These are phyloP conservation scores for Fagopyrum esculentum DNA, from an alignment of 148 eudicot genomes.

Conservation along the genomic window DNA sequence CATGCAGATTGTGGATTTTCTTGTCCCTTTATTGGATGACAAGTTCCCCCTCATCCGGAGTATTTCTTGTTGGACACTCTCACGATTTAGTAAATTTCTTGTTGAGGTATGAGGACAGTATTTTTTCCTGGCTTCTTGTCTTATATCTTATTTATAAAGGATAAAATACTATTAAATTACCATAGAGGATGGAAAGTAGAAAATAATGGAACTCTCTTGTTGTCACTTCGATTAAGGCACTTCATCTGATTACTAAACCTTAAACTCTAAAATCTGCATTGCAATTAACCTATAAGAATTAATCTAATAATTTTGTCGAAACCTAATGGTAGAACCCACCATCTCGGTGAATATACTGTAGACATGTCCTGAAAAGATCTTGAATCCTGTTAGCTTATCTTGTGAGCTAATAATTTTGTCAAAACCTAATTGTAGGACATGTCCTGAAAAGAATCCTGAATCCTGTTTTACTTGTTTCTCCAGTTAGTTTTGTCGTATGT, in stretches of 20 bases:
- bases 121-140: background rate
- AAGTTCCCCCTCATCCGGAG: slow-evolving; percentile 94
- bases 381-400: background rate
- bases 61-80: slow-evolving; percentile 95
- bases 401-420: background rate
- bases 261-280: background rate
- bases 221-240: background rate
- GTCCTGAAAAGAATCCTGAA: background rate
- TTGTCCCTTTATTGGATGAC: slow-evolving; percentile 87
- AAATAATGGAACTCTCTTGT: background rate
- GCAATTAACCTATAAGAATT: background rate
- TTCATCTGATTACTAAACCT: background rate
- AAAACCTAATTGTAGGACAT: background rate
- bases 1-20: slow-evolving; percentile 71
- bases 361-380: background rate
- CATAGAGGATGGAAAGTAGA: background rate
- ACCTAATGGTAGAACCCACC: background rate
- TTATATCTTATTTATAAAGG: background rate
- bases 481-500: background rate
- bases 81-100: slow-evolving; percentile 87
- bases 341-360: too few relatives aligned
- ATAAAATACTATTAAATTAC: background rate
- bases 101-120: slow-evolving; percentile 52
- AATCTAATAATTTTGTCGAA: background rate
- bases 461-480: background rate